These are phyloP conservation scores for Cajanus cajan DNA, from an alignment of 306 rosid species.

Conservation along the genomic window DNA sequence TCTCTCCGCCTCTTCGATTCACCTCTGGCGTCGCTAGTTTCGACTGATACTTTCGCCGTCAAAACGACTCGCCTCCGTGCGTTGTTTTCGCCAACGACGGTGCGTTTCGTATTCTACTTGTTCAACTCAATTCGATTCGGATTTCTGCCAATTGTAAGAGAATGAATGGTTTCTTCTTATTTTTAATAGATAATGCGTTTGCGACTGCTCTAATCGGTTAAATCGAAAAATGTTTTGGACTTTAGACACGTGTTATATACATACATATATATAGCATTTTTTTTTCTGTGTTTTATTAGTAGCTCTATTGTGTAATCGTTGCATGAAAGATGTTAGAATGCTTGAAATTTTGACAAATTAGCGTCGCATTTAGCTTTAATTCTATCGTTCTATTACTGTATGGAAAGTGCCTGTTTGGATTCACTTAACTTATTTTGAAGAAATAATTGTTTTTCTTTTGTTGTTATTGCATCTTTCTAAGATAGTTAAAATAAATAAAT, in stretches of 20 bases:
- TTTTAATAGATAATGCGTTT: background rate
- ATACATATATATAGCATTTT: background rate
- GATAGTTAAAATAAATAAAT: background rate
- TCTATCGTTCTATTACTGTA: background rate
- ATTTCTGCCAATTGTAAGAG: background rate
- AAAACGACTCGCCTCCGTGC: background rate
- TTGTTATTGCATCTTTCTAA: background rate
- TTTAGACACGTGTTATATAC: background rate
- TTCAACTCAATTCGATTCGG: background rate
- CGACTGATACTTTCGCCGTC: background rate
- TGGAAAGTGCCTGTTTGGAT: background rate
- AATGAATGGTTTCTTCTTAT: background rate
- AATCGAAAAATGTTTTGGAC: background rate
- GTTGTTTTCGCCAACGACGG: constrained; percentile 4
- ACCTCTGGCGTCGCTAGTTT: background rate
- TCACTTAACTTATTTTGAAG: background rate
- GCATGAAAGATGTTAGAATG: background rate
- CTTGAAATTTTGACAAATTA: background rate
- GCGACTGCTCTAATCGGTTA: background rate
- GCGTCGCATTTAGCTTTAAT: background rate
- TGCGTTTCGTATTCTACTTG: background rate
- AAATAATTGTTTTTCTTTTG: background rate
- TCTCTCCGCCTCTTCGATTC: background rate
- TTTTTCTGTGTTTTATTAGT: background rate
- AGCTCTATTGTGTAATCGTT: background rate